Base-by-base conservation (phyloP, 1,284 basidiomycete species). In the Malassezia slooffiae region DNA sequence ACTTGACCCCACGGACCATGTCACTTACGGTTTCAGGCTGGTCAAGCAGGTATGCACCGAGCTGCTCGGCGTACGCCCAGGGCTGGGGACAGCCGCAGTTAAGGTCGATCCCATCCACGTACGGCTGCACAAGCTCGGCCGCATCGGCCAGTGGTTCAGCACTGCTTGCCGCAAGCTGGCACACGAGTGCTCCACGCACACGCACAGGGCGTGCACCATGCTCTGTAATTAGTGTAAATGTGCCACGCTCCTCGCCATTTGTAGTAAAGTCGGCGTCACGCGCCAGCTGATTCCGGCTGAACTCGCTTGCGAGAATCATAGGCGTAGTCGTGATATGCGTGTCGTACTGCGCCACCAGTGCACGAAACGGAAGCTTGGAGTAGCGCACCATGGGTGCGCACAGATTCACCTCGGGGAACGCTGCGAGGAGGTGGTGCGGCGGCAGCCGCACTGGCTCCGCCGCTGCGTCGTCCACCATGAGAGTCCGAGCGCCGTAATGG, bases 321-420 rank as follows among this genome's bases (percentile, higher is more conserved):
- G 78, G 78, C 13, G 77, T 78, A 41, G 75, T 73, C 2, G 76
- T 78, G 43, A 79, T 75, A 49, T 78, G 77, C 4, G 74, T 75
- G 38, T 78, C 73, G 63, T 78, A 79, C 23, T 72, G 70, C 1
- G 76, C 74, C 4, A 75, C 74, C 1, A 78, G 71, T 40, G 76
- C 73, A 6, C 78, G 72, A 57, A 79, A 79, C 2, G 76, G 75
- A 0, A 78, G 68, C 60, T 79, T 79, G 27, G 75, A 76, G 54
- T 77, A 78, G 22, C 77, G 71, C 15, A 79, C 77, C 54, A 77
- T 72, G 9, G 76, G 75, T 1, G 75, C 75, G 62, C 58, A 49
- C 15, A 58, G 49, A 36, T 59, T 62, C 38, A 60, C 45, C 1
- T 58, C 51, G 31, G 47, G 47, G 32, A 58, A 62, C 2, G 52